phyloP scores from a whole-genome alignment of 805 yeast genomes.

The Starmerella apis region DNA sequence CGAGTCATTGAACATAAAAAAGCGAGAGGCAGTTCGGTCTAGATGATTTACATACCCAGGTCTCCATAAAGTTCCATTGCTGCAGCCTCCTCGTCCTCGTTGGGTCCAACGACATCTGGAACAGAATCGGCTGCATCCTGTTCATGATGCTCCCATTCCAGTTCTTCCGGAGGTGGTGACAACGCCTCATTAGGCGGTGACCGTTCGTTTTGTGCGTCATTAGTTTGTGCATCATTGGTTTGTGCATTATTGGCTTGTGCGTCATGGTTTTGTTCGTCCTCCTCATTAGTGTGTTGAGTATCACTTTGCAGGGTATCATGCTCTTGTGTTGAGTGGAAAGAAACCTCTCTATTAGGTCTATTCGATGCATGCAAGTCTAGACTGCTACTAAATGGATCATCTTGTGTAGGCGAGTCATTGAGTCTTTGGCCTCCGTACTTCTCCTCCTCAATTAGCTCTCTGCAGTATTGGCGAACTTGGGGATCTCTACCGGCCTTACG shows the following conservation, averaged over 20 bases:
- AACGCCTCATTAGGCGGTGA: neutral
- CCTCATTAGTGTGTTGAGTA: no score
- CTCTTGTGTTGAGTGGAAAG: no score
- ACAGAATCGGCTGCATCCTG: neutral
- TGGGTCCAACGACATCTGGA: conserved; percentile 3
- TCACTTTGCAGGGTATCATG: no score
- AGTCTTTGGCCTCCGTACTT: conserved; percentile 14
- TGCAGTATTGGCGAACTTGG: conserved; percentile 19
- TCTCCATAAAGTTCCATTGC: conserved; percentile 21
- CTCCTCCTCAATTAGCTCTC: conserved; percentile 22
- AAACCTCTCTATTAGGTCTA: no score
- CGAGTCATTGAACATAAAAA: no score
- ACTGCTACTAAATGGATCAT: neutral
- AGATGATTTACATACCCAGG: conserved; percentile 20
- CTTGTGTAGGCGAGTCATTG: neutral
- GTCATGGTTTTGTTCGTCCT: no score
- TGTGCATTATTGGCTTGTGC: no score
- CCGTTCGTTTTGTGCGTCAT: no score
- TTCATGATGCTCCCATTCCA: neutral
- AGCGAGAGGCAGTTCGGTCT: no score
- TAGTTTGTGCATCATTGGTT: no score
- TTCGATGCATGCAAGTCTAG: no score
- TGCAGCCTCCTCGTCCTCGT: conserved; percentile 21
- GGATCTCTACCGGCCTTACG: conserved; percentile 37
- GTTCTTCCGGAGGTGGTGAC: neutral